phyloP scores from a whole-genome alignment of 2,329 filamentous ascomycete genomes.

The Penicillium sp. region DNA sequence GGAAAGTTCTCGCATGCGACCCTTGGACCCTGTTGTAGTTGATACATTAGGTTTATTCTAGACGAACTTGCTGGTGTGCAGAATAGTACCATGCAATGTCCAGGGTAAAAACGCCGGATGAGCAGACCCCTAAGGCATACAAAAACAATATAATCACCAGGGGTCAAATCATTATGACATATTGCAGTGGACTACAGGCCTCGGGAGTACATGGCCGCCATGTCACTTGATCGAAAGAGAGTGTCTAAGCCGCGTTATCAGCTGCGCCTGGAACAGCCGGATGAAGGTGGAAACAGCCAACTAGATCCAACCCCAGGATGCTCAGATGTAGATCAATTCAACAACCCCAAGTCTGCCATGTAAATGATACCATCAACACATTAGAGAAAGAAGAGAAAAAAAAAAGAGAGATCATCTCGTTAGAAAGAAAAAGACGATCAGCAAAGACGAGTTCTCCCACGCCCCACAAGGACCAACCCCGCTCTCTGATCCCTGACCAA shows the following conservation, averaged over 20 bases:
- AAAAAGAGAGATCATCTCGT: not conserved
- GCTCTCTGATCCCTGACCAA: constrained; percentile 15
- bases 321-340: not conserved
- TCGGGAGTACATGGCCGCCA: not conserved
- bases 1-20: not conserved
- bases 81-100: no score
- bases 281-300: not conserved
- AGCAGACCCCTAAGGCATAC: not conserved
- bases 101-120: no score
- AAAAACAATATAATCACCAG: no score
- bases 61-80: no score
- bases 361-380: no score
- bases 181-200: not conserved
- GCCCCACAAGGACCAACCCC: constrained; percentile 18
- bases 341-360: not conserved
- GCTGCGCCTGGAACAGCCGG: constrained; percentile 1
- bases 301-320: not conserved
- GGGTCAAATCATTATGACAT: no score
- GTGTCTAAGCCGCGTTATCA: not conserved
- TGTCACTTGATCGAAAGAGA: constrained; percentile 3
- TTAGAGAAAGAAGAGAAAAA: not conserved
- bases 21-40: no score
- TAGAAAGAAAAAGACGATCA: not conserved
- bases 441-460: not conserved
- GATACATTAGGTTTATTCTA: no score